phyloP scores from a whole-genome alignment of 2,329 filamentous ascomycete species.

The Alternaria ethzedia region DNA sequence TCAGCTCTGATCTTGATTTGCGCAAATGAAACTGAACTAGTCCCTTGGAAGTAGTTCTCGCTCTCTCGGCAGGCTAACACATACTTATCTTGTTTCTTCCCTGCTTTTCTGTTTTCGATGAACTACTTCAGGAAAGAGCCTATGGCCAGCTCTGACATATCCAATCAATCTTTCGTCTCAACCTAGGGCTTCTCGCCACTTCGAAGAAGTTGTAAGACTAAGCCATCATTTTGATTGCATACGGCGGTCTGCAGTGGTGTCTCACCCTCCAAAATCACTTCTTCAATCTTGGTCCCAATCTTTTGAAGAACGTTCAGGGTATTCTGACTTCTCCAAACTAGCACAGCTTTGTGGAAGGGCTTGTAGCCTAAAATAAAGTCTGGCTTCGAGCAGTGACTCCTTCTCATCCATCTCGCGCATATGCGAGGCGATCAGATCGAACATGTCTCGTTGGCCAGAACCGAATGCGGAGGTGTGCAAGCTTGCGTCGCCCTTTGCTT shows the following conservation, averaged over 20 bases:
- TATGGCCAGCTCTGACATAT: too few species aligned
- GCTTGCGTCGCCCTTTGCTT: neutral
- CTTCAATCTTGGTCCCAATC: too few species aligned
- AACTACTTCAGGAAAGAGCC: too few species aligned
- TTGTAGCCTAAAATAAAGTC: neutral
- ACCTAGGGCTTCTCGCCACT: too few species aligned
- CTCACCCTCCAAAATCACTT: too few species aligned
- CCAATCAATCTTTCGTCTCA: too few species aligned
- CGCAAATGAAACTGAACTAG: too few species aligned
- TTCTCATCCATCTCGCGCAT: neutral
- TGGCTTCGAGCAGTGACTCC: neutral
- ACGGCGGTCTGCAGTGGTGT: too few species aligned
- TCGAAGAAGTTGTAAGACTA: too few species aligned
- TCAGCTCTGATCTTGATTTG: too few species aligned
- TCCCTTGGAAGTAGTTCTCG: neutral
- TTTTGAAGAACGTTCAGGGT: neutral
- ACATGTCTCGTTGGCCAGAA: neutral
- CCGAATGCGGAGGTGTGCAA: neutral
- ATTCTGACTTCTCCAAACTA: neutral
- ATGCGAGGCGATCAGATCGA: neutral
- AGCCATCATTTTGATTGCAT: too few species aligned
- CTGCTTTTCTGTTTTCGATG: neutral
- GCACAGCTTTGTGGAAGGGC: neutral
- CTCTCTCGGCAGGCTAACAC: neutral
- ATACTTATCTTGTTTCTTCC: neutral